These are phyloP conservation scores for Onygenales sp. DNA, from an alignment of 2,329 filamentous ascomycete species.

Conservation along the genomic window DNA sequence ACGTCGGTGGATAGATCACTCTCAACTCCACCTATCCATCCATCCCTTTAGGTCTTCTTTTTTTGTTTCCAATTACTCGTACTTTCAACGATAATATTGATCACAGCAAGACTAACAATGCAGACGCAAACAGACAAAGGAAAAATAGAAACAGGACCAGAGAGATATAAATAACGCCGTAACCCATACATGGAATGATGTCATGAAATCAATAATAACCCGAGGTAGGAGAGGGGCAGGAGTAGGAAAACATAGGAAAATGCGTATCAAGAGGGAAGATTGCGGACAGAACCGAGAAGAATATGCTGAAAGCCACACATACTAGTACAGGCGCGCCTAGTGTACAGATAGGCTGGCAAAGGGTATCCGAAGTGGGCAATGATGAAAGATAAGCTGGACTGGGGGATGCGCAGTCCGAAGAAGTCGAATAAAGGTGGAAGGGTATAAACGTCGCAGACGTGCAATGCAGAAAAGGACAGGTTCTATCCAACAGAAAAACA, in stretches of 20 bases:
- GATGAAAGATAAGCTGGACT: background rate
- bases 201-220: background rate
- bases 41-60: no score
- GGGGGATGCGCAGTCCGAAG: background rate
- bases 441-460: conserved; percentile 2
- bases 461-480: conserved; percentile 1
- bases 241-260: background rate
- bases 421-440: background rate
- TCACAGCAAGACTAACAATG: background rate
- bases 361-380: background rate
- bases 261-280: background rate
- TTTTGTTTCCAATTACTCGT: no score
- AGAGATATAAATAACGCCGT: background rate
- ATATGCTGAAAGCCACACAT: background rate
- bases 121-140: background rate
- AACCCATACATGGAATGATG: background rate
- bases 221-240: background rate
- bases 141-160: background rate
- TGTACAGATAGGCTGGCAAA: background rate
- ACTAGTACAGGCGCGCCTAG: background rate
- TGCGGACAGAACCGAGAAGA: background rate
- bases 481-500: background rate
- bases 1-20: background rate
- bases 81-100: background rate
- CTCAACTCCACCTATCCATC: background rate